Evolutionary conservation across 129 eudicot genomes (phyloP).

Genomic region (Artemisia argyi): DNA sequence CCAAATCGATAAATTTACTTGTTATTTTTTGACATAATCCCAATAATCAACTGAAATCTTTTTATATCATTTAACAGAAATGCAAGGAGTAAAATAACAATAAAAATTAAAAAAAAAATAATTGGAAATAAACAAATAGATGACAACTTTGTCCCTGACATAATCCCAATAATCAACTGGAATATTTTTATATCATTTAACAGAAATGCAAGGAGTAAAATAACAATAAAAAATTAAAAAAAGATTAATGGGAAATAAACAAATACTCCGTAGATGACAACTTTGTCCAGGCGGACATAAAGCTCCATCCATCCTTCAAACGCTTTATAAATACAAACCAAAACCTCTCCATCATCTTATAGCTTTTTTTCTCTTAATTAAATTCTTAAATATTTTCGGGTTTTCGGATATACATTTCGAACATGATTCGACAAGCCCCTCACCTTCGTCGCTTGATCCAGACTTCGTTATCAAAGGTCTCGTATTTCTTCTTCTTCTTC

Average conservation of each 20-base stretch:
- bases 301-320: slow-evolving; percentile 12
- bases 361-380: not conserved
- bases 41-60: too few relatives aligned
- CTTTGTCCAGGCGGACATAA: not conserved
- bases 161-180: too few relatives aligned
- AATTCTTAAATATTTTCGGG: not conserved
- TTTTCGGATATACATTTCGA: not conserved
- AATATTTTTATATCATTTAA: too few relatives aligned
- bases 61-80: too few relatives aligned
- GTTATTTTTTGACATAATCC: too few relatives aligned
- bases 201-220: too few relatives aligned
- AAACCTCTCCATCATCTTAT: slow-evolving; percentile 13
- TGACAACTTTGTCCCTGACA: too few relatives aligned
- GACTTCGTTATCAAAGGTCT: slow-evolving; percentile 26
- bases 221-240: not conserved
- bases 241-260: not conserved
- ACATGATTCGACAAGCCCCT: slow-evolving; percentile 14
- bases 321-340: slow-evolving; percentile 28
- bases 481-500: not conserved
- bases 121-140: too few relatives aligned
- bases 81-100: too few relatives aligned
- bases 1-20: too few relatives aligned
- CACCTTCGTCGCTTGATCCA: slow-evolving; percentile 10
- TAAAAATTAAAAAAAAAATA: too few relatives aligned
- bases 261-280: slow-evolving; percentile 10